Base-by-base conservation (phyloP, 2,329 filamentous ascomycete species). In the Byssothecium circinans region DNA sequence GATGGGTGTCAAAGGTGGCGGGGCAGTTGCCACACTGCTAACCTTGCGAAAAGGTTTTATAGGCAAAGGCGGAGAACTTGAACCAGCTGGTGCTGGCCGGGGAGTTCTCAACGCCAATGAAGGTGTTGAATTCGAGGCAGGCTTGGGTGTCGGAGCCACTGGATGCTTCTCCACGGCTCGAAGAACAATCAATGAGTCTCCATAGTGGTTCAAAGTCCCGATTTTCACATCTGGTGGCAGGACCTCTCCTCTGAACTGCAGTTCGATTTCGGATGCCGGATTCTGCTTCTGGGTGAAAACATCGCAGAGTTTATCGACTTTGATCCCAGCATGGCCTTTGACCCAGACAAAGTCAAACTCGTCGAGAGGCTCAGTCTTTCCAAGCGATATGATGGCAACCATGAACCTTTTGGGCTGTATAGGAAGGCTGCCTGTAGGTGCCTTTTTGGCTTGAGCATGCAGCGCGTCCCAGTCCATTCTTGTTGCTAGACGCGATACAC, bases 341-440 rank as follows among this genome's bases (percentile, higher is more conserved):
- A 73, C 59, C 68, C 71, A 75, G 1, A 70, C 43, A 39, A 73
- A 69, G 38, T 71, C 64, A 1, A 20, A 8, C 33, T 65, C 56
- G 7, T 25, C 17, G 2, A 62, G 33, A 4, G 39, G 25, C 3
- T 54, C 49, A 3, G 45, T 23, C 23, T 56, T 59, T 15, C 60
- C 43, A 34, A 60, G 53, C 17, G 50, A 42, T 2, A 74, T 55
- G n/a, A 75, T 53, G 12, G 61, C 71, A 12, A 73, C 60, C 59
- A 70, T 14, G 62, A 53, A 20, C 53, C 59, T 1, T 60, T 25
- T 18, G 62, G 62, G 1, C 67, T 25, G 1, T 45, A 17, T 15
- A 59, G 40, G 4, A 41, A 17, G 14, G 65, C 65, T 20, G 14
- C 14, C 29, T 12, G 29, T 14, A 32, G 55, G 49, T 3, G 56